Conservation (phyloP, 495 filamentous ascomycete genomes). For the Staphylotrichum tortipilum region DNA sequence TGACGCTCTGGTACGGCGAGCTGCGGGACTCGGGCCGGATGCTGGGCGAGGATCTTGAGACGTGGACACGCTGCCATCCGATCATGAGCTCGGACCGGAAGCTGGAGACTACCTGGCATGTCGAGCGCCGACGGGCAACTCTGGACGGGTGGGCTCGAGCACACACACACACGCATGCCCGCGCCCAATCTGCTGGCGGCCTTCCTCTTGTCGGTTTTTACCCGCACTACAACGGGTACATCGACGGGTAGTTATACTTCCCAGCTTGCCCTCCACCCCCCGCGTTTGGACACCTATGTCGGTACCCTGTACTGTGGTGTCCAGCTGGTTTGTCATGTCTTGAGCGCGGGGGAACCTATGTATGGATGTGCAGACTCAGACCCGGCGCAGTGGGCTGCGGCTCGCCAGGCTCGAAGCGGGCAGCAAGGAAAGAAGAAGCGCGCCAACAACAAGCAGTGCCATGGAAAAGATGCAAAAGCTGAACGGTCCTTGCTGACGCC, state of each 20-base stretch:
- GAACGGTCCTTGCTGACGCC: not conserved
- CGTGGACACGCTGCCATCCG: slow-evolving; percentile 6
- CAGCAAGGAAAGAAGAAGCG: not conserved
- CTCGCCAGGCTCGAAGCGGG: slow-evolving; percentile 1
- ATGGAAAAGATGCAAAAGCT: not conserved
- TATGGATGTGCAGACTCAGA: not conserved
- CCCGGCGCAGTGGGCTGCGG: not conserved
- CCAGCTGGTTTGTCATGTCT: not conserved
- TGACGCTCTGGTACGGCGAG: not conserved
- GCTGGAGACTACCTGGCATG: not conserved
- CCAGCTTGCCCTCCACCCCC: too few relatives aligned
- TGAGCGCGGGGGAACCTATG: not conserved
- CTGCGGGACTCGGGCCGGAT: slow-evolving; percentile 5
- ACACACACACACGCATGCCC: too few relatives aligned
- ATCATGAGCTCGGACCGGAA: not conserved
- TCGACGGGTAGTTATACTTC: too few relatives aligned
- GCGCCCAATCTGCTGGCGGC: too few relatives aligned
- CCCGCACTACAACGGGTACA: not conserved
- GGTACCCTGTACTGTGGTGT: not conserved
- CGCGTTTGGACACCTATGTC: too few relatives aligned
- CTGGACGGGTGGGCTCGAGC: too few relatives aligned
- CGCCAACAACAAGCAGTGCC: too few relatives aligned
- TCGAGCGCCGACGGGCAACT: not conserved
- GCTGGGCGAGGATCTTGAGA: slow-evolving; percentile 2
- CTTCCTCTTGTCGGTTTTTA: not conserved